These are phyloP conservation scores for Acer saccharum DNA, from an alignment of 345 rosid species.

Conservation along the genomic window DNA sequence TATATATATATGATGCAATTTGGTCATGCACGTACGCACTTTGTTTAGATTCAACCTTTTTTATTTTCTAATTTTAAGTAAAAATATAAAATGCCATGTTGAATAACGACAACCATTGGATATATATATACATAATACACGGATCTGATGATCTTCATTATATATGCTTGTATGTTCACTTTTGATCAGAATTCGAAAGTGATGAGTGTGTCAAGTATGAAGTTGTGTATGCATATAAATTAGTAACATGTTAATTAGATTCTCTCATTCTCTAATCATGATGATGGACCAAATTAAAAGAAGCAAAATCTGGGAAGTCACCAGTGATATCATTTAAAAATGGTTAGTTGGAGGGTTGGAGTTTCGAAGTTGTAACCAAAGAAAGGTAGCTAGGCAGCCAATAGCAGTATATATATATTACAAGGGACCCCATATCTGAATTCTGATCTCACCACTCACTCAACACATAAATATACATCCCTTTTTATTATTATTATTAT, in stretches of 20 bases:
- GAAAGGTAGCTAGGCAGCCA: conserved; percentile 37
- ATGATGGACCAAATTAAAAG: conserved; percentile 4
- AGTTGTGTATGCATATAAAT: not conserved
- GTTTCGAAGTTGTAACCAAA: conserved; percentile 4
- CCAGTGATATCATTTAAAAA: not conserved
- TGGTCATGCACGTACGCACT: no score
- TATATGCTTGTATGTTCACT: not conserved
- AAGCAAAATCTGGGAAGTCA: not conserved
- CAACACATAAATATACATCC: conserved; percentile 10
- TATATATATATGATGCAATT: no score
- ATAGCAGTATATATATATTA: not conserved
- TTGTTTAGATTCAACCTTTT: not conserved
- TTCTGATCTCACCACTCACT: not conserved
- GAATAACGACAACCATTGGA: conserved; percentile 5
- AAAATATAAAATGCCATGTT: not conserved
- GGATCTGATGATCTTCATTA: not conserved
- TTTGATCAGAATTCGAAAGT: not conserved
- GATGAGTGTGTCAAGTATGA: not conserved
- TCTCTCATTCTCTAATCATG: conserved; percentile 21
- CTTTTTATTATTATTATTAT: not conserved
- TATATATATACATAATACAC: not conserved
- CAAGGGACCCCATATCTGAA: conserved; percentile 1
- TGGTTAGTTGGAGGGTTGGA: conserved; percentile 27
- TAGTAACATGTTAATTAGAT: not conserved
- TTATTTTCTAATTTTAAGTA: not conserved